Conservation (phyloP, 176 grass and related monocot genomes). For the Ampelocalamus luodianensis region DNA sequence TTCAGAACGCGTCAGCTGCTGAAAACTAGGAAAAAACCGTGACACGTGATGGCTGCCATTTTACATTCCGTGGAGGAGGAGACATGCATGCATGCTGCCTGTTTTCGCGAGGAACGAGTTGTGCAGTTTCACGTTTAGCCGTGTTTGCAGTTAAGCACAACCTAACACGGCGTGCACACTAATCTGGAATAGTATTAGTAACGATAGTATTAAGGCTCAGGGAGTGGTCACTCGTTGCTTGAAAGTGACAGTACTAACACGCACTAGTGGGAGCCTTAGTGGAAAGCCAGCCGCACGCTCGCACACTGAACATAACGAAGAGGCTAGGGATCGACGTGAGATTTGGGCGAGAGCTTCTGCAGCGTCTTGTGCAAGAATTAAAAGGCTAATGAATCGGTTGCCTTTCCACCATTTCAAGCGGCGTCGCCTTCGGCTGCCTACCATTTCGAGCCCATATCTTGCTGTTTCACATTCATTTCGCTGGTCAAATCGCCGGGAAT, state of each 20-base stretch:
- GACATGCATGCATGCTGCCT: not conserved
- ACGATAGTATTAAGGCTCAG: too few species aligned
- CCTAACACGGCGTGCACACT: not conserved
- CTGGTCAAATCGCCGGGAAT: conserved; percentile 32
- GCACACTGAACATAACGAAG: not conserved
- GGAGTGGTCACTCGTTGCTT: not conserved
- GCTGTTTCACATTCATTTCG: not conserved
- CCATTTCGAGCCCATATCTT: not conserved
- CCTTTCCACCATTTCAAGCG: not conserved
- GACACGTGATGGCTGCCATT: not conserved
- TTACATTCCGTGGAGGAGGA: not conserved
- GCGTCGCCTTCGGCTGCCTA: conserved; percentile 35
- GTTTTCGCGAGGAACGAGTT: not conserved
- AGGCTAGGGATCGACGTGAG: not conserved
- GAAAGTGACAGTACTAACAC: not conserved
- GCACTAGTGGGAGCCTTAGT: not conserved
- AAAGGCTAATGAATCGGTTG: not conserved
- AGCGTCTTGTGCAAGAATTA: conserved; percentile 5
- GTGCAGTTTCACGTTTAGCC: not conserved
- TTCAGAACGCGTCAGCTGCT: not conserved
- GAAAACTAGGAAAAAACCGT: not conserved
- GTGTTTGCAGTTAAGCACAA: not conserved
- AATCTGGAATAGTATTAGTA: not conserved
- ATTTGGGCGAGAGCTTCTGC: not conserved
- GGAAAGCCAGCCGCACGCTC: not conserved